Evolutionary conservation across 1,284 basidiomycete genomes (phyloP).

Genomic region (Naganishia sp.): DNA sequence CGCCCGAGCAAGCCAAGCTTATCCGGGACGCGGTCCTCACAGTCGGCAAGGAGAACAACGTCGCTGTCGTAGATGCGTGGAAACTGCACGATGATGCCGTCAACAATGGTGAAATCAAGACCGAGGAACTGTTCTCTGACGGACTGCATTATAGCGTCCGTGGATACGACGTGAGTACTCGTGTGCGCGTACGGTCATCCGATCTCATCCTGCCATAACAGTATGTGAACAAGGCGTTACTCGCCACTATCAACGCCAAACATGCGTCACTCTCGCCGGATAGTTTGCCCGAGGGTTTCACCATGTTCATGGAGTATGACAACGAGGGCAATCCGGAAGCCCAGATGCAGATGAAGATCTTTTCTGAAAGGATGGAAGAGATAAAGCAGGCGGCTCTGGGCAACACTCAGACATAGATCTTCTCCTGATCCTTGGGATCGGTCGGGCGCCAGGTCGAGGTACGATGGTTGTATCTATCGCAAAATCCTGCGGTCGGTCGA

Average conservation of each 20-base stretch:
- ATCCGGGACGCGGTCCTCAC: constrained; percentile 16
- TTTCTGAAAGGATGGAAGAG: constrained; percentile 8
- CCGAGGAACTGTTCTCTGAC: constrained; percentile 21
- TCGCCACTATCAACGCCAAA: background rate
- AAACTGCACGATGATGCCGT: constrained; percentile 24
- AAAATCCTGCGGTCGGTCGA: no score
- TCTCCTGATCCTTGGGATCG: no score
- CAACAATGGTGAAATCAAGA: constrained; percentile 13
- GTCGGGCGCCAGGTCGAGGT: no score
- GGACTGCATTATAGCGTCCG: constrained; percentile 27
- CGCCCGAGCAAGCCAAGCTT: constrained; percentile 3
- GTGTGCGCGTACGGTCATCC: no score
- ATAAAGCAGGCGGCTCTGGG: constrained; percentile 19
- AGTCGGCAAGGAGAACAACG: constrained; percentile 10
- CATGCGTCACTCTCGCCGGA: constrained; percentile 16
- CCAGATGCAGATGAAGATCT: constrained; percentile 13
- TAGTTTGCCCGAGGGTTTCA: constrained; percentile 13
- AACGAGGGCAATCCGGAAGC: constrained; percentile 23
- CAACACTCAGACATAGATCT: constrained; percentile 2
- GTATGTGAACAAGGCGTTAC: constrained; percentile 19
- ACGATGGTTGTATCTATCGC: no score
- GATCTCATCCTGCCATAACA: background rate
- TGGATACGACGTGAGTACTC: constrained; percentile 22
- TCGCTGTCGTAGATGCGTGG: constrained; percentile 22
- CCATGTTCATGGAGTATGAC: constrained; percentile 17